Base-by-base conservation (phyloP, 1,284 basidiomycete species). In the Irpex lacteus region DNA sequence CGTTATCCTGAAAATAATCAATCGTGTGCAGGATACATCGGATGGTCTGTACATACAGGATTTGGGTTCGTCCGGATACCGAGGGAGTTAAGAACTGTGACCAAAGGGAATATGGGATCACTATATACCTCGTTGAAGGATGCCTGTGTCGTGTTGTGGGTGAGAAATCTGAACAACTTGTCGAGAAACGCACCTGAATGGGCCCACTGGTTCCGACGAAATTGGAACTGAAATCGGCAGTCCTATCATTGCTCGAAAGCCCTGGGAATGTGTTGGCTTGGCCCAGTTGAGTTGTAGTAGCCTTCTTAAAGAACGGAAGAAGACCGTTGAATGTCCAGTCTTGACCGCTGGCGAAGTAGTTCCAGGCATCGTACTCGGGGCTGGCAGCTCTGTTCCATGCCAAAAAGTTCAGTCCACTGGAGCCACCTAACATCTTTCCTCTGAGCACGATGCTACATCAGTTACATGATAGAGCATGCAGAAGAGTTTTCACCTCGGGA, bases 371-470 rank as follows among this genome's bases (percentile, higher is more conserved):
- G 44, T 69, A 69, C 40, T 70, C 69, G n/a, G 50, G 57, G 4
- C 59, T 60, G 1, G 68, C 67, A 9, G 62, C 68, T 13, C 69
- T 63, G 49, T 64, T 60, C 69, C 69, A 70, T 5, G 65, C 66
- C 62, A 67, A 61, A 52, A 52, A 61, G 60, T 69, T 70, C 9
- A 70, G 44, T 1, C 66, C 69, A 49, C 69, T 70, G 5, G 68
- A 70, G 4, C 69, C 69, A 5, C 69, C 69, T 5, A 70, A 62
- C 66, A 70, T 68, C 59, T 65, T 68, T 15, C 69, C 69, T 26
- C 69, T 63, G 38, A 44, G 38, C 8, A 57, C 19, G 19, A 52
- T 52, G 38, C 8, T 44, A 44, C 38, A 15, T 44, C 8, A 8
- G 38, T 26, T 26, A 26, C 21, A 52, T 19, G 49, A 18, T 19